These are phyloP conservation scores for Fusarium musae DNA, from an alignment of 2,329 filamentous ascomycete species.

Conservation along the genomic window DNA sequence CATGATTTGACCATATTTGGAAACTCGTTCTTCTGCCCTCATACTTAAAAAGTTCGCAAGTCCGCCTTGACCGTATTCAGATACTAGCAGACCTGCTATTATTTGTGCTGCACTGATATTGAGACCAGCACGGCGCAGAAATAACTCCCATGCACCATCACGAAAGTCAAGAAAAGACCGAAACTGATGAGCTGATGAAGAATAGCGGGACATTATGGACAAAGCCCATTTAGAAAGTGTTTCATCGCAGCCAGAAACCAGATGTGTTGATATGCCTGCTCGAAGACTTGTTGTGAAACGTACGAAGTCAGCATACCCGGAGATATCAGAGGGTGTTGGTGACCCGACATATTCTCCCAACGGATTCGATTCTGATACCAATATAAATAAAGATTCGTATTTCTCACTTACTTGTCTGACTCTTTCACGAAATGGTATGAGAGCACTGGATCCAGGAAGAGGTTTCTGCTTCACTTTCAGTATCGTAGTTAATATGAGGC, in stretches of 20 bases:
- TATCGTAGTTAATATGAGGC: slow-evolving; percentile 76
- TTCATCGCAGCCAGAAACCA: slow-evolving; percentile 61
- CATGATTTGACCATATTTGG: slow-evolving; percentile 43
- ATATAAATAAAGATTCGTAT: slow-evolving; percentile 75
- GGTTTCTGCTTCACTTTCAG: slow-evolving; percentile 78
- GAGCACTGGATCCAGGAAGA: slow-evolving; percentile 62
- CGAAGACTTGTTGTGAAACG: slow-evolving; percentile 58
- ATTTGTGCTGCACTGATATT: slow-evolving; percentile 53
- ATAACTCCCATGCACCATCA: slow-evolving; percentile 55
- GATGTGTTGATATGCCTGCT: slow-evolving; percentile 54
- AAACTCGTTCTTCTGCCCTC: slow-evolving; percentile 40
- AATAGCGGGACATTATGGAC: slow-evolving; percentile 61
- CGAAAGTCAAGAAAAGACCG: slow-evolving; percentile 51
- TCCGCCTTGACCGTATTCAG: slow-evolving; percentile 43
- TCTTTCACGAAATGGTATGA: slow-evolving; percentile 63
- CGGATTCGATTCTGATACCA: slow-evolving; percentile 68
- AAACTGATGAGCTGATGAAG: slow-evolving; percentile 39
- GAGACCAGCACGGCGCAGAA: slow-evolving; percentile 50
- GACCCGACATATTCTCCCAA: slow-evolving; percentile 55
- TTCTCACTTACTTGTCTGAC: slow-evolving; percentile 63
- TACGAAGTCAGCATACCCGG: slow-evolving; percentile 61
- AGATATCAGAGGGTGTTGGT: slow-evolving; percentile 54
- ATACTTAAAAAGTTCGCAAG: slow-evolving; percentile 49
- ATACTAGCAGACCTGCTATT: slow-evolving; percentile 43
- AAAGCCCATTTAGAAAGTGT: slow-evolving; percentile 67